A percentile compares a stretch with the other conserved stretches of the same genome.
phyloP scores from a whole-genome alignment of 169 alveolate species.

The Besnoitia besnoiti region DNA sequence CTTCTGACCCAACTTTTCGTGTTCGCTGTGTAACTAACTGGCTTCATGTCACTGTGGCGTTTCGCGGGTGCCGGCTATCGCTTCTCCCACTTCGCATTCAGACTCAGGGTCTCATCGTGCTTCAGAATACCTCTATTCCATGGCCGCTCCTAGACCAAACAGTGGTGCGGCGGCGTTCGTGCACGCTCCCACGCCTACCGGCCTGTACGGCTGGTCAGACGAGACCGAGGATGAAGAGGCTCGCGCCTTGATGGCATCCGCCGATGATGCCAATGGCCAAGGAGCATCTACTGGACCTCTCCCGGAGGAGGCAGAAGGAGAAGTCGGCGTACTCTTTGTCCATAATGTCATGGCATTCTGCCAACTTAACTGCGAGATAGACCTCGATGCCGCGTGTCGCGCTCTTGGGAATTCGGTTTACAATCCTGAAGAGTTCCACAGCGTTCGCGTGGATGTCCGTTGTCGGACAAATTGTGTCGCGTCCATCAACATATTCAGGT shows the following conservation, averaged over 20 bases:
- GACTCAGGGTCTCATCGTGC: too few relatives aligned
- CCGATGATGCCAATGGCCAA: not conserved
- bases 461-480: slow-evolving; percentile 50
- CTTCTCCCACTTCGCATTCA: too few relatives aligned
- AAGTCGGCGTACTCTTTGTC: slow-evolving; percentile 37
- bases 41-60: too few relatives aligned
- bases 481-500: slow-evolving; percentile 48
- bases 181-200: not conserved
- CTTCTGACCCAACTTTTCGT: too few relatives aligned
- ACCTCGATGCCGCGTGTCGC: slow-evolving; percentile 39
- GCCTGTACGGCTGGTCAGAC: not conserved
- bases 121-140: too few relatives aligned
- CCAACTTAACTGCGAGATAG: slow-evolving; percentile 36
- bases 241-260: not conserved
- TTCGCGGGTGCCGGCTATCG: too few relatives aligned
- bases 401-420: slow-evolving; percentile 44
- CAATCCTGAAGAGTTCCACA: slow-evolving; percentile 43
- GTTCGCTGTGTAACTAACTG: too few relatives aligned
- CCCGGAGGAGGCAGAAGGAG: slow-evolving; percentile 25
- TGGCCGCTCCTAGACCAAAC: not conserved
- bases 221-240: not conserved
- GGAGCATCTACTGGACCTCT: not conserved
- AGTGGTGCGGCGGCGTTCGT: not conserved
- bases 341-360: slow-evolving; percentile 57
- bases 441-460: slow-evolving; percentile 59